Base-by-base conservation (phyloP, 2,329 filamentous ascomycete genomes). In the Diaporthe longicolla region DNA sequence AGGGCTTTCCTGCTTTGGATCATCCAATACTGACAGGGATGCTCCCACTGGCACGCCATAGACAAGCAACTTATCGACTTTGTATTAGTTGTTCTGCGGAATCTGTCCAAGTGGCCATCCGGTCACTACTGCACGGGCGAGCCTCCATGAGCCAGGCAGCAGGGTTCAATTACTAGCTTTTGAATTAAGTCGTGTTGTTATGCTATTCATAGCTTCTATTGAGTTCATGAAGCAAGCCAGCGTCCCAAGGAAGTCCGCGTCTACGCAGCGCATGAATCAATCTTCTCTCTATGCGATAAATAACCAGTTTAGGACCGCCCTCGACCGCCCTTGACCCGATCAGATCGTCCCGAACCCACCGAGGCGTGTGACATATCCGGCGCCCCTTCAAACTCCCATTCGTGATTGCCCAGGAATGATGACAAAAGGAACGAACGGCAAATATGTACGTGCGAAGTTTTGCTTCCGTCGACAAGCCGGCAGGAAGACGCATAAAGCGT, bases 391-490 rank as follows among this genome's bases (percentile, higher is more conserved):
- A 24, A 71, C 63, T 63, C 70, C 57, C 48, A 54, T 54, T 19
- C 58, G 35, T 59, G 45, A 32, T 54, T 71, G 70, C 58, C 32
- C 37, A 37, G 32, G 21, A 13, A 24, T 35, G 26, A 54, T 54
- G 45, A 63, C 35, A 63, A 19, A 61, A 55, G 29, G 48, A 63
- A 54, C 26, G 35, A 71, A 55, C 40, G 70, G 32, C 70, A 71
- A 63, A 59, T 71, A 71, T 71, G 70, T 71, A 71, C 70, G 24
- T 54, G 54, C 15, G 55, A 63, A 63, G 35, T 29, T 63, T 54
- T 32, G 58, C 50, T 45, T 71, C 45, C 70, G 35, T 63, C 70
- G 48, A 63, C 57, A 61, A 40, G 24, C 45, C 57, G 57, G 45
- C 70, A 45, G 57, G 26, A 58, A 54, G 57, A 17, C 45, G 54